Evolutionary conservation across 495 filamentous ascomycete genomes (phyloP).

Genomic region (Bombardia bombarda): DNA sequence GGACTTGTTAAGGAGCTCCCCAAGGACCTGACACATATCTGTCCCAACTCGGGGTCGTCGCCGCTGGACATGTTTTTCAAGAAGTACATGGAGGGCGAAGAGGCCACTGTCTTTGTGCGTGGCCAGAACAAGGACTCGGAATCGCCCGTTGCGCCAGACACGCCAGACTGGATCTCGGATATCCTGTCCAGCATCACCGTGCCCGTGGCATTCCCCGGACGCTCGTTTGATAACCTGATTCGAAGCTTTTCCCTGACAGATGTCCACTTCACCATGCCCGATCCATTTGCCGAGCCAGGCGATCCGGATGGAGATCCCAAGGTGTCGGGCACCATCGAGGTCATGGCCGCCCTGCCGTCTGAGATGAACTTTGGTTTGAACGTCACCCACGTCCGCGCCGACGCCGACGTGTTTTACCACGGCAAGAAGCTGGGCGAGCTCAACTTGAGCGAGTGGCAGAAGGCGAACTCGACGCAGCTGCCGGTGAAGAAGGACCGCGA

Average conservation of each 20-base stretch:
- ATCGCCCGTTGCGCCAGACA: constrained; percentile 26
- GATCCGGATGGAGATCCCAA: constrained; percentile 66
- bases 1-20: constrained; percentile 66
- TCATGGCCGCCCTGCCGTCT: constrained; percentile 64
- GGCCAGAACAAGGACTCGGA: constrained; percentile 52
- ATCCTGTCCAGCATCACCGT: constrained; percentile 75
- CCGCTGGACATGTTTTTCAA: constrained; percentile 79
- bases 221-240: constrained; percentile 70
- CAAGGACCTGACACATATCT: constrained; percentile 56
- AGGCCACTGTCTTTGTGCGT: constrained; percentile 70
- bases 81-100: constrained; percentile 70
- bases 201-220: constrained; percentile 75
- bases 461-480: constrained; percentile 67
- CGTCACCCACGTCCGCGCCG: constrained; percentile 65
- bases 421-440: constrained; percentile 67
- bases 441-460: constrained; percentile 72
- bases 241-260: constrained; percentile 77
- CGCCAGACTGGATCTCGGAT: constrained; percentile 73
- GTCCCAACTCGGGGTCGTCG: constrained; percentile 66
- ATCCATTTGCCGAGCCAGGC: constrained; percentile 65
- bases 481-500: constrained; percentile 43
- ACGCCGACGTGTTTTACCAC: constrained; percentile 71
- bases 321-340: constrained; percentile 74
- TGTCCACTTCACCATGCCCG: constrained; percentile 75
- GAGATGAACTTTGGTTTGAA: constrained; percentile 79